A percentile compares a stretch with the other conserved stretches of the same genome.
Evolutionary conservation across 2,329 filamentous ascomycete genomes (phyloP).

Genomic region (Laburnicola sp.): DNA sequence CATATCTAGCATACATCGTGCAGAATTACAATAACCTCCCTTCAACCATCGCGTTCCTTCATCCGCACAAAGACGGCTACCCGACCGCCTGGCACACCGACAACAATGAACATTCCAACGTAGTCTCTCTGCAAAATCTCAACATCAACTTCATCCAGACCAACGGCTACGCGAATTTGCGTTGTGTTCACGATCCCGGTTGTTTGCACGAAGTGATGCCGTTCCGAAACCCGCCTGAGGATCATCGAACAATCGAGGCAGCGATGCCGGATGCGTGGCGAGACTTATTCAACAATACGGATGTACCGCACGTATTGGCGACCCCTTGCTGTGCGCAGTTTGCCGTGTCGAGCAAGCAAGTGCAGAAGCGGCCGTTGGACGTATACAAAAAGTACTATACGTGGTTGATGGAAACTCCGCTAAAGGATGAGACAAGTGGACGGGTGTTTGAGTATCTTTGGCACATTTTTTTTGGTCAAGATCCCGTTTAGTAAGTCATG

Average conservation of each 20-base stretch:
- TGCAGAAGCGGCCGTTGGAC: slow-evolving; percentile 26
- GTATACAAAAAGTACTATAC: slow-evolving; percentile 32
- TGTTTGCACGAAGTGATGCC: slow-evolving; percentile 45
- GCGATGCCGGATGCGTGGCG: slow-evolving; percentile 44
- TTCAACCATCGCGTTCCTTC: slow-evolving; percentile 24
- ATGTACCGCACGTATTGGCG: slow-evolving; percentile 48
- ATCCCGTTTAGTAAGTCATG: slow-evolving; percentile 18
- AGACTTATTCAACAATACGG: slow-evolving; percentile 45
- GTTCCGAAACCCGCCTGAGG: slow-evolving; percentile 23
- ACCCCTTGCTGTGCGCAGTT: slow-evolving; percentile 51
- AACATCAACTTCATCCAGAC: slow-evolving; percentile 42
- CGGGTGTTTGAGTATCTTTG: slow-evolving; percentile 32
- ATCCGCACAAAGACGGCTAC: slow-evolving; percentile 21
- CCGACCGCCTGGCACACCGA: slow-evolving; percentile 13
- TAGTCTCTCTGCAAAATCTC: slow-evolving; percentile 28
- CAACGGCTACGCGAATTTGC: slow-evolving; percentile 47
- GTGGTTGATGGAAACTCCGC: slow-evolving; percentile 27
- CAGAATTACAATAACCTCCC: slow-evolving; percentile 28
- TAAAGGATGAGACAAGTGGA: slow-evolving; percentile 28
- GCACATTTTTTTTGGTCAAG: slow-evolving; percentile 31
- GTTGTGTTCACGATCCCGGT: slow-evolving; percentile 43
- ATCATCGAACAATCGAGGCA: slow-evolving; percentile 23
- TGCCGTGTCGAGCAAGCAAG: slow-evolving; percentile 37
- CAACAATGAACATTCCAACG: slow-evolving; percentile 15
- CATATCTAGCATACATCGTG: slow-evolving; percentile 31